Base-by-base conservation (phyloP, 2,329 filamentous ascomycete genomes). In the Arthrinium puccinioides region DNA sequence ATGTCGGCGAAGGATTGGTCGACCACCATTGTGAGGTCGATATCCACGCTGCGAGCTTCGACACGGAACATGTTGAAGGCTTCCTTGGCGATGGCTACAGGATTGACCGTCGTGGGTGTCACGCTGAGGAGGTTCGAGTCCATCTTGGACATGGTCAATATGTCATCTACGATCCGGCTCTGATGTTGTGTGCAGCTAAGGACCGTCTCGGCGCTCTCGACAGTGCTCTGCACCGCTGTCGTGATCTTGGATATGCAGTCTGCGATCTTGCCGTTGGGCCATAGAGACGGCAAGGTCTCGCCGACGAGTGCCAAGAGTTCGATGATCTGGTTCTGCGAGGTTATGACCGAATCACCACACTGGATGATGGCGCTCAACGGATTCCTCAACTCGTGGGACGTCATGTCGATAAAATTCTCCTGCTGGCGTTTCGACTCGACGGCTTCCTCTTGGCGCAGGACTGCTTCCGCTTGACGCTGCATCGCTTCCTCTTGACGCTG, bases 381-480 rank as follows among this genome's bases (percentile, higher is more conserved):
- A 47, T 87, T 87, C 19, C 82, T 71, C 74, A 85, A 81, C 52
- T 84, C 81, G 52, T 85, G 81, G 11, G 75, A 77, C 2, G 73
- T 76, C 65, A 87, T 86, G 56, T 87, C 84, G 50, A 89, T 86
- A 49, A 88, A 88, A 45, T 84, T 84, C 49, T 89, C 83, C 52
- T 90, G 86, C 52, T 85, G 82, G 5, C 80, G 64, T 49, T 73
- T 76, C 21, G 71, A 69, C 50, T 77, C 72, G 19, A 78, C 67
- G 2, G 74, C 74, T 39, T 78, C 71, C 29, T 72, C 69, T 52
- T 69, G 73, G 35, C 62, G 64, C 47, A 62, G 35, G 14, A 36
- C 18, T 55, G 38, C 37, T 35, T 38, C 18, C 10, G 36, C 68
- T 52, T 69, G 73, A 36, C 62, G 64, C 46, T 62, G 28, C 16